Base-by-base conservation (phyloP, 1,139 yeast species). In the Hyphopichia buzzinii region DNA sequence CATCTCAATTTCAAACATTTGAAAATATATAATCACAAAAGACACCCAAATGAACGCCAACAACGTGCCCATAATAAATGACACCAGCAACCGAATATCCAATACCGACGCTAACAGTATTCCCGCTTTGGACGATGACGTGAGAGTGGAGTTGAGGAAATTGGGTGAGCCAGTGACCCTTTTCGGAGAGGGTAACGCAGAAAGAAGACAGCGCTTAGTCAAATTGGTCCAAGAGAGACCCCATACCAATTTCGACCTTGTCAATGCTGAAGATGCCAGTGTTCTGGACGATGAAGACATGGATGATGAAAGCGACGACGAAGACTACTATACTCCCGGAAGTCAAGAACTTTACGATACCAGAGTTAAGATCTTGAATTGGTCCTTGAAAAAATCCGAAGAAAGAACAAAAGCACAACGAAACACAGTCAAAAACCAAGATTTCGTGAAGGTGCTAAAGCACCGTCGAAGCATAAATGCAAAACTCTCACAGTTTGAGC, bases 251-350 rank as follows among this genome's bases (percentile, higher is more conserved):
- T 31, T 39, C 11, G 31, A 19, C 23, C 23, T 19, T 10, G 23
- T 10, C 6, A 10, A 19, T 10, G 23, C 10, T 15, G 8, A 19
- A 35, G 26, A 29, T 36, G 36, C 49, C 49, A 53, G 47, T 8
- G 64, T 46, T 12, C 56, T 48, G 6, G 57, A 47, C 4, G 49
- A 40, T 8, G 59, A 49, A 12, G 64, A 48, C 3, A 63, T 49
- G 1, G 54, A 42, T 3, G 72, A 62, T 1, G 72, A 59, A 0
- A 77, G 65, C 1, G 83, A 75, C 3, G 84, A 84, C 16, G 94
- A 84, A 40, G 95, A 86, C 41, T 88, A 84, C 52, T 88, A 81
- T 52, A 88, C 96, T 0, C 95, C 95, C 0, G 96, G 95, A 0
- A 58, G 76, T 1, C 62, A 64, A 5, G 75, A 70, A n/a, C 58